Conservation (phyloP, 192 early-diverging fungal species). For the Coemansia sp. region DNA sequence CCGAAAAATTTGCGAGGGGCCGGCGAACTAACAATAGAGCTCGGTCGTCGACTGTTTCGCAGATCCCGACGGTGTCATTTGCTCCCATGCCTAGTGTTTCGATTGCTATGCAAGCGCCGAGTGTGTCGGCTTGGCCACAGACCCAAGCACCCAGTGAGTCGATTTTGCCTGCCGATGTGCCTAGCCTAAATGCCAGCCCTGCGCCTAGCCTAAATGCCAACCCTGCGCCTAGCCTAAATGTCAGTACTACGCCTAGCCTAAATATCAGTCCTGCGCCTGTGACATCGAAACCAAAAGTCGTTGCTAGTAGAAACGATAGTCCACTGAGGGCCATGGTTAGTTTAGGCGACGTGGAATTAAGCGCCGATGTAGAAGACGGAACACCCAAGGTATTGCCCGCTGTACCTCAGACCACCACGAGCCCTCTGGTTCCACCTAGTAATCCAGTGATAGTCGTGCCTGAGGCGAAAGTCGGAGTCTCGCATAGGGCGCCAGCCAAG, state of each 20-base stretch:
- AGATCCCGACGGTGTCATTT: background rate
- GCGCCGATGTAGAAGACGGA: background rate
- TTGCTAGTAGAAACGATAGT: background rate
- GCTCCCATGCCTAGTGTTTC: background rate
- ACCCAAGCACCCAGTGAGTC: background rate
- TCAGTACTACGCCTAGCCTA: too few species aligned
- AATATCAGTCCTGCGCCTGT: background rate
- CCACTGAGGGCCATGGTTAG: constrained; percentile 8
- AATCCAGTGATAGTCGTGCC: background rate
- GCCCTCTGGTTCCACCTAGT: background rate
- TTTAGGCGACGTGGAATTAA: background rate
- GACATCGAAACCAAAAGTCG: background rate
- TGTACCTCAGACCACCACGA: background rate
- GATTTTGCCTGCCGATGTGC: background rate
- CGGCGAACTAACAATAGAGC: background rate
- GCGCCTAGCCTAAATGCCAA: too few species aligned
- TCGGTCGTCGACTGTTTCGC: constrained; percentile 1
- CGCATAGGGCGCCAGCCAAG: background rate
- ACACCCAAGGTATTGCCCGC: background rate
- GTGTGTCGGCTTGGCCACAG: background rate
- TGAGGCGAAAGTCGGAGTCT: background rate
- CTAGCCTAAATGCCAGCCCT: too few species aligned
- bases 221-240: background rate
- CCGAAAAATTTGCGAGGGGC: background rate
- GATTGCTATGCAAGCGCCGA: background rate